These are phyloP conservation scores for Euphorbia peplus DNA, from an alignment of 345 rosid genomes.

Conservation along the genomic window DNA sequence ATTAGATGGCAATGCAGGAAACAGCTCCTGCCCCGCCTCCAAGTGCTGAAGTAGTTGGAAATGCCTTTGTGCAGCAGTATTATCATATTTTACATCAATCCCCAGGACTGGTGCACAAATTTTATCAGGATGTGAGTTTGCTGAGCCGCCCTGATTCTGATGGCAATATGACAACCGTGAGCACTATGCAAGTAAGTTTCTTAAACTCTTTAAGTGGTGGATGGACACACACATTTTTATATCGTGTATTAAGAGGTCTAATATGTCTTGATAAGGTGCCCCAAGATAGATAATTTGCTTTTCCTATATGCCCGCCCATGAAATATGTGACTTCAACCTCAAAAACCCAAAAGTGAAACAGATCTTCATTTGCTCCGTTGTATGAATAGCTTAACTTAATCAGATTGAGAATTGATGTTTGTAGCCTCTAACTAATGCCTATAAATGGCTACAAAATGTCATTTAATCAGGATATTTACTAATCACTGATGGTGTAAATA, in stretches of 20 bases:
- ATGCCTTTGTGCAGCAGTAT: constrained; percentile 56
- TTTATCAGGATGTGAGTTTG: constrained; percentile 57
- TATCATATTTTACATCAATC: constrained; percentile 42
- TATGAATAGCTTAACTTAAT: neutral
- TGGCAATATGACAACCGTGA: constrained; percentile 49
- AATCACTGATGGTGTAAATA: neutral
- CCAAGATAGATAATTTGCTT: neutral
- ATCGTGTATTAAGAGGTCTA: neutral
- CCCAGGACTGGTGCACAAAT: constrained; percentile 42
- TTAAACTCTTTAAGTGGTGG: neutral
- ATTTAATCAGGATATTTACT: neutral
- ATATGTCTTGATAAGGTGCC: neutral
- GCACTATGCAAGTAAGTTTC: constrained; percentile 48
- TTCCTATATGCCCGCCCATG: neutral
- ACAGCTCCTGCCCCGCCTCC: constrained; percentile 43
- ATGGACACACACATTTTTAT: neutral
- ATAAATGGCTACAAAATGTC: neutral
- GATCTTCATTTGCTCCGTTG: neutral
- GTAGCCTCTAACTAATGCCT: neutral
- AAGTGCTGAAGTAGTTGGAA: constrained; percentile 40
- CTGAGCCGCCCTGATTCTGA: constrained; percentile 46
- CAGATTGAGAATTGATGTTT: neutral
- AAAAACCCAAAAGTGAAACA: neutral
- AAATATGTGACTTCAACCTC: neutral
- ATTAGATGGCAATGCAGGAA: constrained; percentile 61